Conservation (phyloP, 139 green algal genomes). For the Tetratostichococcus sp. region DNA sequence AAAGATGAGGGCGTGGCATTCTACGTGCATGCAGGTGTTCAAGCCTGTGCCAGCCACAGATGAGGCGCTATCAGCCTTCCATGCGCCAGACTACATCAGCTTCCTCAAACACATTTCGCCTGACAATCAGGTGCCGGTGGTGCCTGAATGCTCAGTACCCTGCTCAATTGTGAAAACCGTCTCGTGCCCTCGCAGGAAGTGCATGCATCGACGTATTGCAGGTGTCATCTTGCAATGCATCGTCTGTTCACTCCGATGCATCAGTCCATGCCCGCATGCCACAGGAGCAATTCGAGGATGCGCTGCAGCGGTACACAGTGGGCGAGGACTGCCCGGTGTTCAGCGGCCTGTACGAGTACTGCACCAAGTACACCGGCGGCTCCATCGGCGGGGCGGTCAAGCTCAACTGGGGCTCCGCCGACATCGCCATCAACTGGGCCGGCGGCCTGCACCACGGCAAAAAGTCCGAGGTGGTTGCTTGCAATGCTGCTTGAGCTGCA, state of each 20-base stretch:
- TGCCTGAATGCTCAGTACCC: no score
- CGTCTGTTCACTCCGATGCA: no score
- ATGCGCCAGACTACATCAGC: conserved; percentile 85
- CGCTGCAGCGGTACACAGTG: conserved; percentile 63
- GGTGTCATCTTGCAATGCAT: no score
- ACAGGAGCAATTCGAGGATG: conserved; percentile 29
- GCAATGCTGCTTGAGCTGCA: not conserved
- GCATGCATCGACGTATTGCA: no score
- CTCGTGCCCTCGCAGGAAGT: no score
- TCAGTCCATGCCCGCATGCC: no score
- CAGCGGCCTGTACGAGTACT: conserved; percentile 93
- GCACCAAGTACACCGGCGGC: conserved; percentile 79
- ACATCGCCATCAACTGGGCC: conserved; percentile 96
- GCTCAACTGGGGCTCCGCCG: conserved; percentile 81
- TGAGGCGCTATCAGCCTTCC: conserved; percentile 76
- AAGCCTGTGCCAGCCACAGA: conserved; percentile 42
- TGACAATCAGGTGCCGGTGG: conserved; percentile 70
- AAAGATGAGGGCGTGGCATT: no score
- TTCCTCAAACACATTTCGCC: conserved; percentile 80
- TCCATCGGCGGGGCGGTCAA: conserved; percentile 84
- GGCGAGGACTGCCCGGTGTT: conserved; percentile 96
- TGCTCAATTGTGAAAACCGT: not conserved
- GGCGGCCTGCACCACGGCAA: conserved; percentile 97
- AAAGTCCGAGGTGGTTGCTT: conserved; percentile 62
- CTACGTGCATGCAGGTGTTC: conserved; percentile 49